A percentile compares a stretch with the other conserved stretches of the same genome.
Evolutionary conservation across 192 early-diverging fungal genomes (phyloP).

Genomic region (Umbelopsis isabellina): DNA sequence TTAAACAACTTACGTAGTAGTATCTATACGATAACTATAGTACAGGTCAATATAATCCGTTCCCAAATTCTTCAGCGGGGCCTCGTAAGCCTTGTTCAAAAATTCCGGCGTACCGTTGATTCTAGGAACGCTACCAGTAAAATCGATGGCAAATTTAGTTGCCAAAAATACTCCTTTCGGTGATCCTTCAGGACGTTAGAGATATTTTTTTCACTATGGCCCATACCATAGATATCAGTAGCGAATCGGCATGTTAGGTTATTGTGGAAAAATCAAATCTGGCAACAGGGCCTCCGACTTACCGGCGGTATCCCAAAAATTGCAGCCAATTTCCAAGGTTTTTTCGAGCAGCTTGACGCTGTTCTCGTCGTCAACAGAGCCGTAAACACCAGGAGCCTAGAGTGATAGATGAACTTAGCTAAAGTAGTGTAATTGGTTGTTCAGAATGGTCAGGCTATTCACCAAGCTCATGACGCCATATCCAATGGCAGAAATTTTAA

Average conservation of each 20-base stretch:
- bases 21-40: slow-evolving; percentile 64
- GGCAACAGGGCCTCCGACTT: background rate
- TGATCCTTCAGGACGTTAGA: slow-evolving; percentile 15
- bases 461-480: slow-evolving; percentile 50
- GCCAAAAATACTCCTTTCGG: slow-evolving; percentile 55
- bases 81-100: slow-evolving; percentile 47
- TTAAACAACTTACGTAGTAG: slow-evolving; percentile 37
- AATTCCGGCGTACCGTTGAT: slow-evolving; percentile 62
- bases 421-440: background rate
- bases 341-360: slow-evolving; percentile 47
- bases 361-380: slow-evolving; percentile 37
- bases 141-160: slow-evolving; percentile 62
- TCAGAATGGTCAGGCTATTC: background rate
- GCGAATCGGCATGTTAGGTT: background rate
- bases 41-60: slow-evolving; percentile 76
- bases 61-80: slow-evolving; percentile 63
- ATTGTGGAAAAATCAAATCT: background rate
- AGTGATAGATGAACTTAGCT: background rate
- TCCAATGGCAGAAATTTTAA: slow-evolving; percentile 39
- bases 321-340: slow-evolving; percentile 56
- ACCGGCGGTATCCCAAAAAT: slow-evolving; percentile 65
- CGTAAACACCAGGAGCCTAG: slow-evolving; percentile 37
- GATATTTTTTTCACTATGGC: slow-evolving; percentile 20
- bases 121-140: slow-evolving; percentile 60
- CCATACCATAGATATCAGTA: slow-evolving; percentile 31